Evolutionary conservation across 2,329 filamentous ascomycete species (phyloP).

Genomic region (Domatiomyces globalis): DNA sequence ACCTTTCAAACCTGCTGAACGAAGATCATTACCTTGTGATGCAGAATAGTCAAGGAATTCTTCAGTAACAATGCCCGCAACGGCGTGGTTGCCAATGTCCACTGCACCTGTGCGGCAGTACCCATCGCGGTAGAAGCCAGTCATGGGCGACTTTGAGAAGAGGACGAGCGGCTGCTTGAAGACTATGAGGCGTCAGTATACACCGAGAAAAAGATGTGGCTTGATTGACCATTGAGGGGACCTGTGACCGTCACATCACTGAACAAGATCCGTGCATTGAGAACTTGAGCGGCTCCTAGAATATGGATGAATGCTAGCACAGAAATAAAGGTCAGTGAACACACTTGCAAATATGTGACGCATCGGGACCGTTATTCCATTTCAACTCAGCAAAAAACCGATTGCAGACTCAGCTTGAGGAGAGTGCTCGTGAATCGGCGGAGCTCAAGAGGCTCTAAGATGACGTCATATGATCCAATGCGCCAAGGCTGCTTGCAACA

Average conservation of each 20-base stretch:
- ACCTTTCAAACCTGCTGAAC: constrained; percentile 40
- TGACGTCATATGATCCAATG: not conserved
- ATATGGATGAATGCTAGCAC: not conserved
- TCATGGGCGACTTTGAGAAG: constrained; percentile 45
- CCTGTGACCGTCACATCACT: not conserved
- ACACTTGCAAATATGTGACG: constrained; percentile 1
- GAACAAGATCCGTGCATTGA: not conserved
- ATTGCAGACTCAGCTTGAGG: not conserved
- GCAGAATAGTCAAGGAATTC: constrained; percentile 51
- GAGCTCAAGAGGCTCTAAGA: not conserved
- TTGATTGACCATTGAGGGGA: not conserved
- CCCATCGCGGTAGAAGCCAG: constrained; percentile 49
- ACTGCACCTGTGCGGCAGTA: constrained; percentile 43
- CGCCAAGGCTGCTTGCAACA: not conserved
- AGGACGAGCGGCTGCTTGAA: constrained; percentile 44
- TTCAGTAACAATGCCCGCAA: constrained; percentile 44
- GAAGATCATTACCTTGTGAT: constrained; percentile 45
- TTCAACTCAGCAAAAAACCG: not conserved
- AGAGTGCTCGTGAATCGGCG: not conserved
- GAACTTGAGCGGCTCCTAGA: not conserved
- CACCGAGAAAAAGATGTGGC: not conserved
- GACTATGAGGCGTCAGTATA: constrained; percentile 22
- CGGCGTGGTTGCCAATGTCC: constrained; percentile 46
- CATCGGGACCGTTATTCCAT: not conserved
- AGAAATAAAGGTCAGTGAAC: not conserved